Evolutionary conservation across 352 stramenopile genomes (phyloP).

Genomic region (Globisporangium yorkense): DNA sequence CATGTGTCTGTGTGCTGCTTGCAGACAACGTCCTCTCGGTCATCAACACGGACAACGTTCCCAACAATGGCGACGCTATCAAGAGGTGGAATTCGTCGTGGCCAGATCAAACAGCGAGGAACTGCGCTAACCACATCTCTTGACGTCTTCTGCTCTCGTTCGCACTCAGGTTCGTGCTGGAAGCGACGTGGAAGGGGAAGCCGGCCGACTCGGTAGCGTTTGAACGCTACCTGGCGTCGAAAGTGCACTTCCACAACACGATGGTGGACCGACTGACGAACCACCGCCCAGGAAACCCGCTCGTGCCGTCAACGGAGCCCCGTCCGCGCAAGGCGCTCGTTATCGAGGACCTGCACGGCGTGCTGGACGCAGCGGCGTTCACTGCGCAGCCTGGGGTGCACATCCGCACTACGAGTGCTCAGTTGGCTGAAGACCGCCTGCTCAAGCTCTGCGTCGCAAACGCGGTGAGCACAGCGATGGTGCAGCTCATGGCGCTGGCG

Average conservation of each 20-base stretch:
- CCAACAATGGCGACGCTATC: conserved; percentile 57
- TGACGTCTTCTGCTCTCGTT: neutral
- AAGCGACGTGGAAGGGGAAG: conserved; percentile 20
- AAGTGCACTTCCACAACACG: conserved; percentile 77
- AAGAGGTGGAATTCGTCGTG: conserved; percentile 11
- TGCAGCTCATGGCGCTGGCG: conserved; percentile 66
- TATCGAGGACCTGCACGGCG: conserved; percentile 52
- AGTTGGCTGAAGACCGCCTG: conserved; percentile 79
- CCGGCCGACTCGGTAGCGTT: conserved; percentile 21
- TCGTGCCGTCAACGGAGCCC: conserved; percentile 60
- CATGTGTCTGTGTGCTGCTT: neutral
- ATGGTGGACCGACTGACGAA: conserved; percentile 81
- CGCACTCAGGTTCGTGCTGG: conserved; percentile 18
- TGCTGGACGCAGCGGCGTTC: conserved; percentile 25
- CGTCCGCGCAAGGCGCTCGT: conserved; percentile 56
- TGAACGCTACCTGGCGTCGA: conserved; percentile 27
- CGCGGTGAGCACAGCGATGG: conserved; percentile 88
- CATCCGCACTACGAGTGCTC: conserved; percentile 23
- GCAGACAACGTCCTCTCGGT: conserved; percentile 51
- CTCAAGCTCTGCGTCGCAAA: conserved; percentile 91
- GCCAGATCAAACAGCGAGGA: too few species aligned
- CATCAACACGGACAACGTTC: conserved; percentile 81
- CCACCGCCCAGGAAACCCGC: conserved; percentile 28
- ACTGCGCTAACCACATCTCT: too few species aligned
- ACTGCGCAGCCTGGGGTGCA: conserved; percentile 40